Percentiles rank a stretch among this genome's conserved stretches.
These are phyloP conservation scores for Microcera coccophila DNA, from an alignment of 2,329 filamentous ascomycete genomes.

Conservation along the genomic window DNA sequence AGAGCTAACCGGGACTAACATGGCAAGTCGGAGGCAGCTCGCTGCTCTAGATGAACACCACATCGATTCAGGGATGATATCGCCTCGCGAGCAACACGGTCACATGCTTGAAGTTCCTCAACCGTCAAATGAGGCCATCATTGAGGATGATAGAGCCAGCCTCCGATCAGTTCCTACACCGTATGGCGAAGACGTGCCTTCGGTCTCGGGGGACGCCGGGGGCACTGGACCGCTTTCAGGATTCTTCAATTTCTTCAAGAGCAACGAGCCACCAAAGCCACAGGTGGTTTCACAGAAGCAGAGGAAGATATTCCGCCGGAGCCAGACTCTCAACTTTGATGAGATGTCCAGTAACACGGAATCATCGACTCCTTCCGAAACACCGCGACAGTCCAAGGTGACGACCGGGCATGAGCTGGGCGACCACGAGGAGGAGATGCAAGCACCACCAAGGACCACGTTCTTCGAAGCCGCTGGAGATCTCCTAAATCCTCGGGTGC, in stretches of 20 bases:
- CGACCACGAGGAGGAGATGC: constrained; percentile 44
- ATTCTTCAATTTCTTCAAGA: constrained; percentile 72
- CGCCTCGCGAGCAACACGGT: constrained; percentile 30
- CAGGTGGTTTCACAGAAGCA: constrained; percentile 54
- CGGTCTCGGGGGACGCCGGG: constrained; percentile 27
- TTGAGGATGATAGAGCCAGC: constrained; percentile 63
- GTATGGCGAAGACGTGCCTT: constrained; percentile 22
- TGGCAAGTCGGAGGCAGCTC: constrained; percentile 44
- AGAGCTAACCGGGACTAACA: constrained; percentile 74
- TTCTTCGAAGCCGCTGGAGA: constrained; percentile 95
- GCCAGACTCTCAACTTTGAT: constrained; percentile 60
- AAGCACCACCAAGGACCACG: constrained; percentile 81
- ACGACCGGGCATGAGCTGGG: constrained; percentile 49
- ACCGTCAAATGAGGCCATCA: constrained; percentile 60
- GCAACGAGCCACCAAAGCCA: constrained; percentile 48
- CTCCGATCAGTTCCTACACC: constrained; percentile 43
- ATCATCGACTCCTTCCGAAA: constrained; percentile 9
- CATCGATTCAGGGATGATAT: constrained; percentile 33
- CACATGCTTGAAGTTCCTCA: constrained; percentile 63
- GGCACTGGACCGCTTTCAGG: constrained; percentile 53
- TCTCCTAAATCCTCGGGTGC: constrained; percentile 83
- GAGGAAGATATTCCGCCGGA: constrained; percentile 69
- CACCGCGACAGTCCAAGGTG: constrained; percentile 33
- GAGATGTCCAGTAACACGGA: constrained; percentile 7
- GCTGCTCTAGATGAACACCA: constrained; percentile 34